Evolutionary conservation across 371 early-diverging fungal species (phyloP).

Genomic region (Mortierella sp.): DNA sequence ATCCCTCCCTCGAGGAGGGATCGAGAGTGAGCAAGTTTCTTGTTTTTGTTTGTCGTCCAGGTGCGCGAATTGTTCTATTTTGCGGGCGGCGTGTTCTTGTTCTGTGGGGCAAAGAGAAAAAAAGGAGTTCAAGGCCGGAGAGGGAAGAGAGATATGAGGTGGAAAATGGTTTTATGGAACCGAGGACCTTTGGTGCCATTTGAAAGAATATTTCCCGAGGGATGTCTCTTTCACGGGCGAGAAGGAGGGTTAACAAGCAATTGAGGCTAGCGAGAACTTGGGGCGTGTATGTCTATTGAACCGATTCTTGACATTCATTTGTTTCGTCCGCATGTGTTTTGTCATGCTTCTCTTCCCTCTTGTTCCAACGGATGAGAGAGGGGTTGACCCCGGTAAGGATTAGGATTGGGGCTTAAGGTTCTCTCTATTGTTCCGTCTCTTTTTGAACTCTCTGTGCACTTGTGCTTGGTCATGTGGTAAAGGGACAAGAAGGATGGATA

Average conservation of each 20-base stretch:
- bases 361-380: too few relatives aligned
- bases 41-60: background rate
- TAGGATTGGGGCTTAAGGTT: conserved; percentile 4
- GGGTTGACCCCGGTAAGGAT: background rate
- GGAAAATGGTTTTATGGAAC: background rate
- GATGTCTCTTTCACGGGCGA: background rate
- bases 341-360: background rate
- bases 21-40: too few relatives aligned
- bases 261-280: background rate
- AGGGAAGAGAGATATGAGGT: background rate
- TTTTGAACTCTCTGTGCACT: background rate
- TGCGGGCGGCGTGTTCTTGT: background rate
- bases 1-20: background rate
- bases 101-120: background rate
- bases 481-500: too few relatives aligned
- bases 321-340: background rate
- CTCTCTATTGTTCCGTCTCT: background rate
- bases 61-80: background rate
- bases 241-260: background rate
- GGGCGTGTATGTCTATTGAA: background rate
- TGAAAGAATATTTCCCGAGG: background rate
- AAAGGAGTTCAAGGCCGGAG: background rate
- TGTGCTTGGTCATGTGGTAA: background rate
- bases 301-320: background rate
- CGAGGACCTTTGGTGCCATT: background rate